Base-by-base conservation (phyloP, 2,329 filamentous ascomycete genomes). In the Colletotrichum cereale region DNA sequence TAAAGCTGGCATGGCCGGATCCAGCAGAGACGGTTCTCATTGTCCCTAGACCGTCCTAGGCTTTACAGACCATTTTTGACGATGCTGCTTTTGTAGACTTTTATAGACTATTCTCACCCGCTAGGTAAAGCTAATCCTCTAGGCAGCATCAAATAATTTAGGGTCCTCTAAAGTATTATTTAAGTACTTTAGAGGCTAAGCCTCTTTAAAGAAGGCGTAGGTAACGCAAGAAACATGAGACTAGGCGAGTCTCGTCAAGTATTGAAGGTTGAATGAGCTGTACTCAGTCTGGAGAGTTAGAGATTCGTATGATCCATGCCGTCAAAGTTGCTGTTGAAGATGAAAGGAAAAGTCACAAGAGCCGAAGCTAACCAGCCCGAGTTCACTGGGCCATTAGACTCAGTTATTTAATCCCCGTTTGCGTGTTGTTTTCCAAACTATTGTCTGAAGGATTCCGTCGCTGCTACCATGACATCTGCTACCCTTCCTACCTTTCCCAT, bases 401-500 rank as follows among this genome's bases (percentile, higher is more conserved):
- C 29, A 21, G 18, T 38, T 3, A 24, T 7, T 18, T 34, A 18
- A 31, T 38, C 24, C 18, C 29, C 57, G 16, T 29, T 42, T n/a
- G 29, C 21, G 8, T 64, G 58, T 38, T 52, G 55, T 18, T 56
- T 36, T 44, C 57, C 40, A n/a, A 71, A 68, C 10, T 68, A 58
- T 24, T 67, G 57, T 58, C 58, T 58, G 36, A 60, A 72, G 7
- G 65, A 69, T 47, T 72, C 65, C 14, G 65, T 72, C 16, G 56
- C 58, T 34, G 58, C 65, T 69, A 72, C 64, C 68, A 64, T 72
- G 12, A 64, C 18, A 64, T 55, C 58, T 16, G 52, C 65, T 29
- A 68, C 52, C 38, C 52, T 62, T 53, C 60, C 58, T 44, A 69
- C 63, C 50, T 42, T n/a, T 71, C 56, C 56, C 63, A 67, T 57